Evolutionary conservation across 1,284 basidiomycete species (phyloP).

Genomic region (Exobasidium rhododendri): DNA sequence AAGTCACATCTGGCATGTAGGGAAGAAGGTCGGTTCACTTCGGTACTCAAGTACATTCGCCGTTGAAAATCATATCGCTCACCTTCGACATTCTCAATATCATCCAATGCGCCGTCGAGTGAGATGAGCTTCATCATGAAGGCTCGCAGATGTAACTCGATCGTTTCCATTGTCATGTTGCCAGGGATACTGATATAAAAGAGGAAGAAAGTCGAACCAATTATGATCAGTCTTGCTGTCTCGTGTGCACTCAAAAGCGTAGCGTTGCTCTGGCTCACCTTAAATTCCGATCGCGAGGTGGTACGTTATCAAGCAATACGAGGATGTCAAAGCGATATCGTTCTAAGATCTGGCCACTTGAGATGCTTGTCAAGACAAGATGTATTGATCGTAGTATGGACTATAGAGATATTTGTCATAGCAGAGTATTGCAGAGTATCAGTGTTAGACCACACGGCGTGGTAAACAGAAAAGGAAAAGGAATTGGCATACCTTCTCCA

Average conservation of each 20-base stretch:
- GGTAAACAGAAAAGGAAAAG: neutral
- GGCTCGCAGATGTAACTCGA: constrained; percentile 13
- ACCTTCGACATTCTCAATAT: constrained; percentile 9
- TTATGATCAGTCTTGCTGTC: neutral
- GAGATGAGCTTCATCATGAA: constrained; percentile 16
- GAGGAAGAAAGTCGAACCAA: neutral
- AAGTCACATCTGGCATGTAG: constrained; percentile 15
- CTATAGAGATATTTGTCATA: too few species aligned
- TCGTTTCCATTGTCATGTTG: constrained; percentile 11
- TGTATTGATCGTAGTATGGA: neutral
- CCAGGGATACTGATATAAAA: constrained; percentile 17
- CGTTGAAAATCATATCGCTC: neutral
- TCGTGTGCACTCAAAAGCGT: neutral
- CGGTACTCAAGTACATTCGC: too few species aligned
- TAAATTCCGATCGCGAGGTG: constrained; percentile 11
- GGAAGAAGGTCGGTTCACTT: neutral
- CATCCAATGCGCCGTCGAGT: constrained; percentile 12
- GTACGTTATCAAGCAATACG: neutral
- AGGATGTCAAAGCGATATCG: constrained; percentile 14
- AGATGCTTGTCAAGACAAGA: neutral
- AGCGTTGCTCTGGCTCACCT: constrained; percentile 3
- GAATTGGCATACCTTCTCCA: neutral
- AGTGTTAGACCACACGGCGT: neutral
- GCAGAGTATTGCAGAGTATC: too few species aligned
- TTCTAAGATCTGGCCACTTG: constrained; percentile 6